Conservation (phyloP, 2,329 filamentous ascomycete genomes). For the Beauveria brongniartii region DNA sequence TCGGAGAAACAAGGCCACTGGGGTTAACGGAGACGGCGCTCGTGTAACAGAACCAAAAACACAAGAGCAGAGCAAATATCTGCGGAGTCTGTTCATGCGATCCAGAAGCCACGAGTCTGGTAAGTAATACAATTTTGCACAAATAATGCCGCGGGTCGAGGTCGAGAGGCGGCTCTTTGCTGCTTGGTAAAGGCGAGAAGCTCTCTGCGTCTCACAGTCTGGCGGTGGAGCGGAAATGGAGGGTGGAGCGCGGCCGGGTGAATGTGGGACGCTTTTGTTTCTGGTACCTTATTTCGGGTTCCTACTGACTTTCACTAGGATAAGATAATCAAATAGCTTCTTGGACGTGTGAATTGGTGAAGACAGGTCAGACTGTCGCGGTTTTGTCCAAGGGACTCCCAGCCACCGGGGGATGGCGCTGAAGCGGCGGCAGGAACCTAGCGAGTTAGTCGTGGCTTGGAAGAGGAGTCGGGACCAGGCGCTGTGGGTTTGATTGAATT, state of each 20-base stretch:
- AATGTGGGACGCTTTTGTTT: constrained; percentile 6
- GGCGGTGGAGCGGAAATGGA: constrained; percentile 10
- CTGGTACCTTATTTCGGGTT: neutral
- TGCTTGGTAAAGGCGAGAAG: neutral
- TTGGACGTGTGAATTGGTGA: neutral
- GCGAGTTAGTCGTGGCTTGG: constrained; percentile 1
- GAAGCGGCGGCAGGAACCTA: constrained; percentile 6
- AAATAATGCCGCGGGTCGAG: neutral
- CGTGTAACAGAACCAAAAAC: neutral
- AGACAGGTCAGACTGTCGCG: neutral
- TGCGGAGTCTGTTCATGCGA: neutral
- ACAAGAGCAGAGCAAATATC: neutral
- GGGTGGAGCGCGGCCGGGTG: constrained; percentile 8
- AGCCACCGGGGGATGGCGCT: constrained; percentile 5
- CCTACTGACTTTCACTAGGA: neutral
- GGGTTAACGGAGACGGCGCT: neutral
- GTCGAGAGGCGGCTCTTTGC: constrained; percentile 4
- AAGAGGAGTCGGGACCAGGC: constrained; percentile 2
- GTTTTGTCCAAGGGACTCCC: constrained; percentile 3
- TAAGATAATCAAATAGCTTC: constrained; percentile 2
- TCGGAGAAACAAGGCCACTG: constrained; percentile 1
- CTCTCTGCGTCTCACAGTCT: neutral
- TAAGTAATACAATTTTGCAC: neutral
- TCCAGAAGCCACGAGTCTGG: neutral
- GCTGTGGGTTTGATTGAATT: constrained; percentile 6